These are phyloP conservation scores for Helminthosporium solani DNA, from an alignment of 2,329 filamentous ascomycete species.

Conservation along the genomic window DNA sequence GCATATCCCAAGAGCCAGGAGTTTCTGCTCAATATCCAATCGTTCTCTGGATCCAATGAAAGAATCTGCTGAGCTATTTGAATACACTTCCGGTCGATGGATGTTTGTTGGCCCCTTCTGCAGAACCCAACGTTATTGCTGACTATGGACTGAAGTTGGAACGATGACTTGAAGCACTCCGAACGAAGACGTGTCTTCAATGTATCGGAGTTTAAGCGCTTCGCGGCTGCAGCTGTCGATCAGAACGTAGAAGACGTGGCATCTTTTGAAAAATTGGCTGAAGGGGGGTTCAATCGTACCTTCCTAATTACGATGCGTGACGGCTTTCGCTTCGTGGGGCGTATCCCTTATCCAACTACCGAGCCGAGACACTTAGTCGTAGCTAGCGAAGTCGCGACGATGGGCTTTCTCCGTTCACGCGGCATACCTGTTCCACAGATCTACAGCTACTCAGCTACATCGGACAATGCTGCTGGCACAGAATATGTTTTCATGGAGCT, in stretches of 20 bases:
- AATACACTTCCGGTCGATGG: slow-evolving; percentile 28
- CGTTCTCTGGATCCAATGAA: slow-evolving; percentile 11
- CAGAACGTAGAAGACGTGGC: slow-evolving; percentile 20
- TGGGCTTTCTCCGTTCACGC: slow-evolving; percentile 35
- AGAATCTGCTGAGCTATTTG: slow-evolving; percentile 16
- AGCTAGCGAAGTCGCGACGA: slow-evolving; percentile 44
- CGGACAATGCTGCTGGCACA: slow-evolving; percentile 40
- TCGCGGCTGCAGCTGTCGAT: slow-evolving; percentile 29
- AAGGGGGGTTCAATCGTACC: slow-evolving; percentile 29
- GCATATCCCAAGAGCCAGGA: slow-evolving; percentile 5
- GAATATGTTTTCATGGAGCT: slow-evolving; percentile 46
- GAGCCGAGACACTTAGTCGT: slow-evolving; percentile 27
- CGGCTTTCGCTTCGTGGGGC: slow-evolving; percentile 26
- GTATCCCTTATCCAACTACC: slow-evolving; percentile 26
- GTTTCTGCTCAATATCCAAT: slow-evolving; percentile 7
- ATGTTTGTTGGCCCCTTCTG: slow-evolving; percentile 14
- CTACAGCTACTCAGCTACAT: slow-evolving; percentile 35
- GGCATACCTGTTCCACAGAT: slow-evolving; percentile 42
- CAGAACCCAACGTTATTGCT: slow-evolving; percentile 7
- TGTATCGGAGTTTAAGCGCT: slow-evolving; percentile 22
- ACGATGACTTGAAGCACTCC: slow-evolving; percentile 19
- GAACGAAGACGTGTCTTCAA: slow-evolving; percentile 19
- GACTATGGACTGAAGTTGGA: slow-evolving; percentile 19
- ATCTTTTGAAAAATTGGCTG: slow-evolving; percentile 25
- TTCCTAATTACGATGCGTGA: slow-evolving; percentile 28